phyloP scores from a whole-genome alignment of 352 stramenopile species.

The Saprolegnia parasitica region DNA sequence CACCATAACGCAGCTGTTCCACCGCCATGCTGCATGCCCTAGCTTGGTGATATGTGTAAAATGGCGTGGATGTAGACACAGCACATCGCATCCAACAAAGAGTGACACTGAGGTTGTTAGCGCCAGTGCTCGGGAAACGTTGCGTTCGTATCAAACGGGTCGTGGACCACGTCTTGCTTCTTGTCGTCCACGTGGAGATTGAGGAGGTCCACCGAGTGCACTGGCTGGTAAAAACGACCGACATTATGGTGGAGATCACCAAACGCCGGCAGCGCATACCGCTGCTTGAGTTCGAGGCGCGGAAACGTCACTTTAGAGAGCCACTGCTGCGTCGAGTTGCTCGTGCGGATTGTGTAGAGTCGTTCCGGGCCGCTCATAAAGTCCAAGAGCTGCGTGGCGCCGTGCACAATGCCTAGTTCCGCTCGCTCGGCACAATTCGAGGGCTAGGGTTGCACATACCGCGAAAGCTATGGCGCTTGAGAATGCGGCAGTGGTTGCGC shows the following conservation, averaged over 20 bases:
- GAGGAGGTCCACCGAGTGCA: slow-evolving; percentile 24
- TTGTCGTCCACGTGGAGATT: slow-evolving; percentile 5
- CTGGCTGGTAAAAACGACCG: slow-evolving; percentile 18
- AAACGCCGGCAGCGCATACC: slow-evolving; percentile 11
- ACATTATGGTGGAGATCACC: slow-evolving; percentile 6
- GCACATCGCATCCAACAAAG: neutral
- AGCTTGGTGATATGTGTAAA: no score
- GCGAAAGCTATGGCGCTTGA: slow-evolving; percentile 3
- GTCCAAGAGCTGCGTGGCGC: slow-evolving; percentile 8
- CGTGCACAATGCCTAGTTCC: slow-evolving; percentile 18
- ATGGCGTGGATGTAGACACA: no score
- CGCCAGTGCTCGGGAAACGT: slow-evolving; percentile 1
- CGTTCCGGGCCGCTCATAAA: slow-evolving; percentile 16
- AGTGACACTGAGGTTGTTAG: no score
- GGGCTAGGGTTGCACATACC: neutral
- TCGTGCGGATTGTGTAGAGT: slow-evolving; percentile 4
- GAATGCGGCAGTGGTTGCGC: slow-evolving; percentile 17
- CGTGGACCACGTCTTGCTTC: neutral
- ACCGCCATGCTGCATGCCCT: no score
- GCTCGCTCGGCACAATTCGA: neutral
- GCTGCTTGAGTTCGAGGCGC: neutral
- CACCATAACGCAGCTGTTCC: no score
- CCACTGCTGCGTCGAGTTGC: neutral
- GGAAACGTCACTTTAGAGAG: slow-evolving; percentile 14
- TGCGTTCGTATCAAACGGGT: slow-evolving; percentile 5